phyloP scores from a whole-genome alignment of 495 filamentous ascomycete species.

The Monascus purpureus region DNA sequence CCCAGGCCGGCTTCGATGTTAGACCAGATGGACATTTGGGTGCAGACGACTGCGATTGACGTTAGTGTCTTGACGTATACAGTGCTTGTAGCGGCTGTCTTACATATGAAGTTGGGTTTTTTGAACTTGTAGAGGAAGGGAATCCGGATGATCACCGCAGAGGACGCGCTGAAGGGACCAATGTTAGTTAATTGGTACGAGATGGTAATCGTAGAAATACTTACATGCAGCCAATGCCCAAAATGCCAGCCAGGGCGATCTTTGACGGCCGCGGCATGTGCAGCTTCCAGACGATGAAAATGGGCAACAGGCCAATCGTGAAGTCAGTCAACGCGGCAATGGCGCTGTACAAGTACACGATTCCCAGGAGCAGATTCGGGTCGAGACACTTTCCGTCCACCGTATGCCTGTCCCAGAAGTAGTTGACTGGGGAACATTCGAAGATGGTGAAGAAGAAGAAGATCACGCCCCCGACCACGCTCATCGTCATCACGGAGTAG shows the following conservation, averaged over 20 bases:
- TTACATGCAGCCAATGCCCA: constrained; percentile 23
- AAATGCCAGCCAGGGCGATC: constrained; percentile 10
- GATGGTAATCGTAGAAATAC: too few species aligned
- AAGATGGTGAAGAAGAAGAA: constrained; percentile 22
- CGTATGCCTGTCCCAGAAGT: constrained; percentile 17
- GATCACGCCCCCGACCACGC: constrained; percentile 11
- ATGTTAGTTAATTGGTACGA: too few species aligned
- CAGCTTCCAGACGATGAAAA: constrained; percentile 17
- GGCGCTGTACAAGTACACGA: constrained; percentile 25
- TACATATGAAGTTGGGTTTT: constrained; percentile 18
- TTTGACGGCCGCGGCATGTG: constrained; percentile 19
- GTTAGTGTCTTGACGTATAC: constrained; percentile 3
- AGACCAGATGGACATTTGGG: constrained; percentile 26
- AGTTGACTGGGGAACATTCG: constrained; percentile 19
- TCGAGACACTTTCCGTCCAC: constrained; percentile 15
- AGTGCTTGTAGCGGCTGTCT: background rate
- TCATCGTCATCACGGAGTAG: constrained; percentile 14
- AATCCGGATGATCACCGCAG: constrained; percentile 22
- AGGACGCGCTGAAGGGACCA: constrained; percentile 22
- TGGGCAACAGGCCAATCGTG: constrained; percentile 19
- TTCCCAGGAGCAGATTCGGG: constrained; percentile 7
- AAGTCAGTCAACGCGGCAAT: constrained; percentile 21
- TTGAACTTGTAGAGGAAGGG: constrained; percentile 17
- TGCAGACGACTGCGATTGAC: constrained; percentile 12
- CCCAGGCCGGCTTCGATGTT: constrained; percentile 24